Percentiles rank a stretch among this genome's conserved stretches.
Evolutionary conservation across 305 asterid genomes (phyloP).

Genomic region (Fraxinus albicans): DNA sequence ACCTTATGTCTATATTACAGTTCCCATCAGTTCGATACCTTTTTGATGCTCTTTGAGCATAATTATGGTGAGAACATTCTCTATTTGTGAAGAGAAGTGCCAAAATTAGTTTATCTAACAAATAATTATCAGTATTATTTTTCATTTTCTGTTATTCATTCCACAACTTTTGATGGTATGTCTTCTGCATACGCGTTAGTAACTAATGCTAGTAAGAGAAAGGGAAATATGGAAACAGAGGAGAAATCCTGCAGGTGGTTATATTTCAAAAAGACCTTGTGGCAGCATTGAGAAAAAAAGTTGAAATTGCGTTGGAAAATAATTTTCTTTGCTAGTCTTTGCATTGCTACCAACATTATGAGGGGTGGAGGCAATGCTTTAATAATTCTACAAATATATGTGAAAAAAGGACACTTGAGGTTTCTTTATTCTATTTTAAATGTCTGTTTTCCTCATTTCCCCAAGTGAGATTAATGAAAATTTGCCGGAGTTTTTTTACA

Average conservation of each 20-base stretch:
- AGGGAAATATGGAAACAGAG: background rate
- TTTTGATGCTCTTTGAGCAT: background rate
- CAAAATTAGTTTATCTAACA: background rate
- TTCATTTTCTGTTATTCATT: background rate
- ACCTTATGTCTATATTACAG: background rate
- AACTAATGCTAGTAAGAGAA: background rate
- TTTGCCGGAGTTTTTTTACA: background rate
- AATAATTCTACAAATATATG: background rate
- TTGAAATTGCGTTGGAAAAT: background rate
- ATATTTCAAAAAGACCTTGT: background rate
- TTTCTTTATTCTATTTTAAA: background rate
- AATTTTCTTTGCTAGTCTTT: background rate
- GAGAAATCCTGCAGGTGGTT: background rate
- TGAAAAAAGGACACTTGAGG: background rate
- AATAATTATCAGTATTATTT: background rate
- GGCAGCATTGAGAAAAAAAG: background rate
- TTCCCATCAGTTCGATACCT: constrained; percentile 5
- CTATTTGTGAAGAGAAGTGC: background rate
- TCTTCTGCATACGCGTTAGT: background rate
- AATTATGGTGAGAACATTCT: background rate
- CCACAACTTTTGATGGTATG: background rate
- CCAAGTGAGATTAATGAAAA: background rate
- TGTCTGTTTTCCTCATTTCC: background rate
- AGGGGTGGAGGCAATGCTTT: background rate
- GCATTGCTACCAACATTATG: background rate